Base-by-base conservation (phyloP, 352 stramenopile species). In the Globisporangium polare region DNA sequence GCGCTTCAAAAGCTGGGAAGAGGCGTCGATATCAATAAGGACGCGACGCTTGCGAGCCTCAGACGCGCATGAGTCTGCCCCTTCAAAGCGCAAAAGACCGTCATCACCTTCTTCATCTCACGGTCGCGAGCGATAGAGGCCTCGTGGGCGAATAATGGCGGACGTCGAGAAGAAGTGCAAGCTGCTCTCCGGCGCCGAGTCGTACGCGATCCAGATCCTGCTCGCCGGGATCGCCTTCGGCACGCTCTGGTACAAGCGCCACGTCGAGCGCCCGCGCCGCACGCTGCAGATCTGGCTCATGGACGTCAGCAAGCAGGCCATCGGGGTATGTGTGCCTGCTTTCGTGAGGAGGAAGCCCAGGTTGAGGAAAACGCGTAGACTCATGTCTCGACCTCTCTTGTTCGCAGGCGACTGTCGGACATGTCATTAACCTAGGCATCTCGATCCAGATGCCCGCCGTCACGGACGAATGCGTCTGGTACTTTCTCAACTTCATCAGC, bases 251-350 rank as follows among this genome's bases (percentile, higher is more conserved):
- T 94, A 91, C 78, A 94, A 94, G 71, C 81, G 83, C 31, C 83
- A 92, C 58, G 82, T 92, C 13, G 84, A 94, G 63, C 77, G 80
- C 0, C 84, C 84, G 9, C 72, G 73, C 41, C 74, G 83, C 20
- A 80, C 85, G 53, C 68, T 91, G 26, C 71, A 91, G 71, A 86
- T 90, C 61, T 94, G 83, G 83, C 41, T 71, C 29, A 80, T 92
- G 79, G 83, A 94, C 61, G 81, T 92, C n/a, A 80, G 78, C 71
- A 92, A 92, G 67, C 85, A 91, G 70, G 83, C 80, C 56, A 89
- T 92, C 35, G 85, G 83, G 24, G 76, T 86, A 55, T 53, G 67
- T 65, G 3, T 20, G 15, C 37, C 17, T 31, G 22, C 35, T 5
- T 7, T 15, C 27, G 26, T 39, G 33, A 15, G 1, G 29, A 33